Conservation (phyloP, 1,284 basidiomycete species). For the Wallemia hederae region DNA sequence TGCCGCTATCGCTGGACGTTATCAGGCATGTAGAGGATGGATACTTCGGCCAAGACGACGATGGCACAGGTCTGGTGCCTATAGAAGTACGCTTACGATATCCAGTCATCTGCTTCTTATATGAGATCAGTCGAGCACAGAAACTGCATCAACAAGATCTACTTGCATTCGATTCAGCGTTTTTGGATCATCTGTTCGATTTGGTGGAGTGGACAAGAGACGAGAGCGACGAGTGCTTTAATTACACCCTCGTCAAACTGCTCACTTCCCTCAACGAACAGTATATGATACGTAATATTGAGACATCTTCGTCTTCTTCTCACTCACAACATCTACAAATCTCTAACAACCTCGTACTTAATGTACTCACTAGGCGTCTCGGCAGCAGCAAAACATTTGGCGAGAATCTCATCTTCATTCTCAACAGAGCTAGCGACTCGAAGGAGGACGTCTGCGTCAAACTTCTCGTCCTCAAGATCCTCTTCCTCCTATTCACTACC, state of each 20-base stretch:
- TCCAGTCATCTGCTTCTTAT: conserved; percentile 43
- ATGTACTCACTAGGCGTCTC: conserved; percentile 50
- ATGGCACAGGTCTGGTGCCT: conserved; percentile 18
- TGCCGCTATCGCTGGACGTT: conserved; percentile 38
- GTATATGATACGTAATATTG: conserved; percentile 55
- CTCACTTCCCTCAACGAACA: conserved; percentile 92
- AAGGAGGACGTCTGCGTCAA: conserved; percentile 84
- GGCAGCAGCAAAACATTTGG: conserved; percentile 78
- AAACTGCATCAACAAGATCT: conserved; percentile 44
- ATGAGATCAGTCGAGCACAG: conserved; percentile 71
- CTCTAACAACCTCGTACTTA: conserved; percentile 42
- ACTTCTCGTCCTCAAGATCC: conserved; percentile 68
- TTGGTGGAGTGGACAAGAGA: conserved; percentile 72
- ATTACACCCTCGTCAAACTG: conserved; percentile 75
- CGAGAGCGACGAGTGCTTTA: conserved; percentile 66
- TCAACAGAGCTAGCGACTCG: conserved; percentile 72
- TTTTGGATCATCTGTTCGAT: conserved; percentile 73
- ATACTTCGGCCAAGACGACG: conserved; percentile 2
- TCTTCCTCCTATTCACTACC: conserved; percentile 84
- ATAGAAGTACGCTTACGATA: conserved; percentile 51
- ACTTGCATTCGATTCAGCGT: conserved; percentile 45
- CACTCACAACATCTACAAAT: conserved; percentile 3
- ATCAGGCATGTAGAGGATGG: conserved; percentile 8
- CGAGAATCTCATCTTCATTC: conserved; percentile 95
- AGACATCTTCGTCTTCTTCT: not conserved